Percentiles rank a stretch among this genome's conserved stretches.
Conservation (phyloP, 371 early-diverging fungal species). For the Mucor piriformis region DNA sequence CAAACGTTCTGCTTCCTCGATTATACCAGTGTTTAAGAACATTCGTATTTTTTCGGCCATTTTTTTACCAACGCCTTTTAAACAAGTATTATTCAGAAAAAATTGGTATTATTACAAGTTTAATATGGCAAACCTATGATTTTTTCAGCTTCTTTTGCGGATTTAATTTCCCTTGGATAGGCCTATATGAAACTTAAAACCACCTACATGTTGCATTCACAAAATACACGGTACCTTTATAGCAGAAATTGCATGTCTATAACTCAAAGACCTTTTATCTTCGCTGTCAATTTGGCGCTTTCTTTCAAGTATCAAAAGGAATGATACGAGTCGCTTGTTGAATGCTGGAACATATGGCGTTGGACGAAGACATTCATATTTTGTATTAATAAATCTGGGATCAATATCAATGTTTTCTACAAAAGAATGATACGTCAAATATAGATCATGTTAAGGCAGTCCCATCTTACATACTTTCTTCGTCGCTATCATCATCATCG, state of each 20-base stretch:
- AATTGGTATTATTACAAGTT: no score
- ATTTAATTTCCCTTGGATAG: slow-evolving; percentile 48
- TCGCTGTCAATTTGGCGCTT: slow-evolving; percentile 41
- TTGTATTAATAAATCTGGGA: slow-evolving; percentile 39
- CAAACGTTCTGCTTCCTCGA: slow-evolving; percentile 45
- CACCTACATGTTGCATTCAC: background rate
- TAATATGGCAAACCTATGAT: slow-evolving; percentile 38
- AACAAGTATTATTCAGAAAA: no score
- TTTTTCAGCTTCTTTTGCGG: slow-evolving; percentile 44
- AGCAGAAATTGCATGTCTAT: slow-evolving; percentile 54
- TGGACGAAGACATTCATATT: slow-evolving; percentile 49
- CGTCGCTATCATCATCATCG: background rate
- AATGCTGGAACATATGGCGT: slow-evolving; percentile 42
- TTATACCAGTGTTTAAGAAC: slow-evolving; percentile 45
- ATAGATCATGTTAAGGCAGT: background rate
- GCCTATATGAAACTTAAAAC: slow-evolving; percentile 28
- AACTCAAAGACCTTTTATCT: slow-evolving; percentile 44
- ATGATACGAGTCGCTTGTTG: slow-evolving; percentile 40
- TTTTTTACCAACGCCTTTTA: slow-evolving; percentile 49
- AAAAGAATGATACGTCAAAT: background rate
- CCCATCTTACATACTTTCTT: background rate
- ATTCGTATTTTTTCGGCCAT: slow-evolving; percentile 38
- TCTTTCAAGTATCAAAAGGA: slow-evolving; percentile 42
- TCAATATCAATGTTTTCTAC: slow-evolving; percentile 27
- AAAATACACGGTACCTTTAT: slow-evolving; percentile 40